These are phyloP conservation scores for Akebia trifoliata DNA, from an alignment of 164 flowering plant genomes.

Conservation along the genomic window DNA sequence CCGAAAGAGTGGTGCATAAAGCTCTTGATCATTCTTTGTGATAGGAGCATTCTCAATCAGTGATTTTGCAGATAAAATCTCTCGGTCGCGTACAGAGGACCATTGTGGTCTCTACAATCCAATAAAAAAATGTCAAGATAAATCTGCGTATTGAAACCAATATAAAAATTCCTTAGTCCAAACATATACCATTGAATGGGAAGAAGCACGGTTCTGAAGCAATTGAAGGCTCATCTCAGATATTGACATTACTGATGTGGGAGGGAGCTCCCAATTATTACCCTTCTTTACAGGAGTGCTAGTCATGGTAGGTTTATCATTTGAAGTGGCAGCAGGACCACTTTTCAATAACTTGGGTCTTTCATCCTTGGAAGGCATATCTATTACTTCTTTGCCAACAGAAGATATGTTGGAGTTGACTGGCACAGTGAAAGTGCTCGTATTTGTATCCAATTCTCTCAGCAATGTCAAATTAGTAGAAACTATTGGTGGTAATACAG, in stretches of 20 bases:
- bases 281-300: constrained; percentile 32
- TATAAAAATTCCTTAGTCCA: background rate
- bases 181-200: constrained; percentile 50
- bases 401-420: constrained; percentile 5
- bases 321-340: constrained; percentile 13
- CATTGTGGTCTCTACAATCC: constrained; percentile 42
- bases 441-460: constrained; percentile 12
- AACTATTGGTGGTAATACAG: constrained; percentile 9
- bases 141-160: background rate
- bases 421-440: constrained; percentile 13
- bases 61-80: constrained; percentile 38
- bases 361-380: constrained; percentile 10
- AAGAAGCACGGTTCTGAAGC: constrained; percentile 42
- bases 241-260: constrained; percentile 44
- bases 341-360: constrained; percentile 1
- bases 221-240: constrained; percentile 51
- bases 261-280: constrained; percentile 50
- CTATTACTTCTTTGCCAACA: background rate
- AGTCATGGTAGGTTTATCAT: constrained; percentile 16
- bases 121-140: background rate
- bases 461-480: constrained; percentile 11
- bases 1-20: constrained; percentile 48
- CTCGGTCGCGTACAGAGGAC: constrained; percentile 43
- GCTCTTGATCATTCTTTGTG: constrained; percentile 31
- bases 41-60: constrained; percentile 43